Evolutionary conservation across 2,329 filamentous ascomycete species (phyloP).

Genomic region (Drechslera avenae): DNA sequence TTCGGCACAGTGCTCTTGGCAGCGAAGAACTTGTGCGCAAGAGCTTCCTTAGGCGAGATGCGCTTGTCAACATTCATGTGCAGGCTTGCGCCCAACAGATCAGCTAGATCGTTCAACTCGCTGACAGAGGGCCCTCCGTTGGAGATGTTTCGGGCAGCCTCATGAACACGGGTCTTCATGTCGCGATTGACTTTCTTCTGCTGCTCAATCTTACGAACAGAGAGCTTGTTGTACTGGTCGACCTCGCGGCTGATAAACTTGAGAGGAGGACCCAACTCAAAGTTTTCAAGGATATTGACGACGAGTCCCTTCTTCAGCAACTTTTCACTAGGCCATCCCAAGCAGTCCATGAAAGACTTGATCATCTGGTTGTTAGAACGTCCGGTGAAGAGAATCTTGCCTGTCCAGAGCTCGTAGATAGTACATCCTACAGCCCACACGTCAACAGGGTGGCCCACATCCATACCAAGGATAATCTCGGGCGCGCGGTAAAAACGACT

Average conservation of each 20-base stretch:
- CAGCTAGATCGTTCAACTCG: conserved; percentile 82
- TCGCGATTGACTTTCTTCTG: conserved; percentile 67
- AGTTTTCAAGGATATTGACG: conserved; percentile 76
- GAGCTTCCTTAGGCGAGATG: conserved; percentile 81
- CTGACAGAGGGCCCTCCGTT: conserved; percentile 68
- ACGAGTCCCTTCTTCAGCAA: conserved; percentile 74
- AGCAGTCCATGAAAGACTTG: conserved; percentile 91
- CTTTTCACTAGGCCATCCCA: conserved; percentile 89
- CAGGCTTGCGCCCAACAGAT: conserved; percentile 86
- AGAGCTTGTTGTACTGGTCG: conserved; percentile 61
- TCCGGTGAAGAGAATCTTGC: conserved; percentile 94
- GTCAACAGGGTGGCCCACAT: conserved; percentile 91
- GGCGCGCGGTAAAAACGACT: conserved; percentile 97
- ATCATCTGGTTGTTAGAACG: conserved; percentile 99
- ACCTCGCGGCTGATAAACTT: conserved; percentile 83
- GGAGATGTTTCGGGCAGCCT: conserved; percentile 72
- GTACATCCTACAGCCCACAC: conserved; percentile 99
- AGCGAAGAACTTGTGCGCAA: conserved; percentile 87
- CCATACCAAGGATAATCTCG: conserved; percentile 96
- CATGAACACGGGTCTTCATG: conserved; percentile 77
- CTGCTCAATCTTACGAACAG: conserved; percentile 69
- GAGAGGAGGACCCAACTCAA: conserved; percentile 61
- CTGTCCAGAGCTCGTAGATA: conserved; percentile 94
- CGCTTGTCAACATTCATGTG: conserved; percentile 91
- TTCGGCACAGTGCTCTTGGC: conserved; percentile 28